Conservation (phyloP, 2,329 filamentous ascomycete species). For the Acrocalymma vagum region DNA sequence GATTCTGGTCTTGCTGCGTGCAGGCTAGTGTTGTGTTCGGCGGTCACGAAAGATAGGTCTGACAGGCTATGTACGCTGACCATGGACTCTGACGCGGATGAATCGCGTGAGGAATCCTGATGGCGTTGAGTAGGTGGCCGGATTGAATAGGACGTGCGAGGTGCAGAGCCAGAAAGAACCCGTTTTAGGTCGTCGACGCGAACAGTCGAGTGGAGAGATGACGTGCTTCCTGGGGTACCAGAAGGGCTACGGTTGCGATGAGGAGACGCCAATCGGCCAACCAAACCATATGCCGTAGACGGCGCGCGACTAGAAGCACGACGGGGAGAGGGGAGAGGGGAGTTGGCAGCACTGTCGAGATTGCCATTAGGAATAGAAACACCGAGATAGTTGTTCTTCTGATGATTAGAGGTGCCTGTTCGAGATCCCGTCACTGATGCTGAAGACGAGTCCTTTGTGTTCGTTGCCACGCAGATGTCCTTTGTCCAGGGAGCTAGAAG, state of each 20-base stretch:
- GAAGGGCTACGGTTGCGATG: conserved; percentile 38
- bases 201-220: conserved; percentile 47
- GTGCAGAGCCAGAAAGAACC: conserved; percentile 50
- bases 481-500: conserved; percentile 84
- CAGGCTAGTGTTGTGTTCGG: conserved; percentile 21
- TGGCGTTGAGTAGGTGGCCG: conserved; percentile 33
- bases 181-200: conserved; percentile 58
- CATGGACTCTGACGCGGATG: conserved; percentile 71
- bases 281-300: conserved; percentile 43
- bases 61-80: conserved; percentile 75
- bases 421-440: conserved; percentile 80
- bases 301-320: conserved; percentile 43
- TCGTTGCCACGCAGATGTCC: conserved; percentile 73
- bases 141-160: conserved; percentile 39
- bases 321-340: conserved; percentile 39
- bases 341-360: conserved; percentile 40
- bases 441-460: conserved; percentile 74
- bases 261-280: conserved; percentile 39
- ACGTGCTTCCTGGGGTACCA: conserved; percentile 43
- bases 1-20: conserved; percentile 1
- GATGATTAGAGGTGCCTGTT: conserved; percentile 47
- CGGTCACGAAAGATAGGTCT: conserved; percentile 62
- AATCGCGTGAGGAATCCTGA: conserved; percentile 57
- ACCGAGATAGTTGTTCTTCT: conserved; percentile 59
- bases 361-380: conserved; percentile 59